Conservation (phyloP, 805 yeast genomes). For the Candida sakaeoensis region DNA sequence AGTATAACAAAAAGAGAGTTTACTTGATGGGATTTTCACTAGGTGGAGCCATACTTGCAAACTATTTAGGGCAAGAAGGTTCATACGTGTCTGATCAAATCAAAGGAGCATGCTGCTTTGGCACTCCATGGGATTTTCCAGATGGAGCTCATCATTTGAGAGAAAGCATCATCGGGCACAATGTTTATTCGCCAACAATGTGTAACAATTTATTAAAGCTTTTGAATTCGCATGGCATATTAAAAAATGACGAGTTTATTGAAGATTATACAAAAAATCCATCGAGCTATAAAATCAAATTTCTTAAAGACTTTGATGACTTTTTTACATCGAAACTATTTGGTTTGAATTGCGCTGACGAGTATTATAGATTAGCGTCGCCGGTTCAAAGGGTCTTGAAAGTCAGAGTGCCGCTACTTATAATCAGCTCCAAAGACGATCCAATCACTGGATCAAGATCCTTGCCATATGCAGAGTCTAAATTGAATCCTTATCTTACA, state of each 20-base stretch:
- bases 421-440: constrained; percentile 63
- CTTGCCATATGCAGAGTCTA: constrained; percentile 49
- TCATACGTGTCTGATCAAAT: constrained; percentile 45
- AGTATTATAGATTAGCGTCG: constrained; percentile 64
- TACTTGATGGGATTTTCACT: constrained; percentile 68
- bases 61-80: constrained; percentile 66
- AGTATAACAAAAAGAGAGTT: constrained; percentile 61
- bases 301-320: constrained; percentile 57
- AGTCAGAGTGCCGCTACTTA: constrained; percentile 58
- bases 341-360: constrained; percentile 59
- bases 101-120: constrained; percentile 56
- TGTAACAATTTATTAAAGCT: constrained; percentile 34
- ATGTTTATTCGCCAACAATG: constrained; percentile 41
- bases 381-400: constrained; percentile 54
- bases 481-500: constrained; percentile 54
- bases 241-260: constrained; percentile 20
- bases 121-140: constrained; percentile 71
- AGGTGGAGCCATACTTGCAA: constrained; percentile 65
- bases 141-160: constrained; percentile 47
- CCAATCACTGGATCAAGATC: constrained; percentile 56
- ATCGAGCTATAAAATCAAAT: constrained; percentile 26
- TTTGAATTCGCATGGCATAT: constrained; percentile 27
- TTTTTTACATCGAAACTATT: constrained; percentile 56
- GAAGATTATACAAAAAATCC: constrained; percentile 29
- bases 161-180: constrained; percentile 37